Evolutionary conservation across 2,329 filamentous ascomycete genomes (phyloP).

Genomic region (Sporothrix variecibatus): DNA sequence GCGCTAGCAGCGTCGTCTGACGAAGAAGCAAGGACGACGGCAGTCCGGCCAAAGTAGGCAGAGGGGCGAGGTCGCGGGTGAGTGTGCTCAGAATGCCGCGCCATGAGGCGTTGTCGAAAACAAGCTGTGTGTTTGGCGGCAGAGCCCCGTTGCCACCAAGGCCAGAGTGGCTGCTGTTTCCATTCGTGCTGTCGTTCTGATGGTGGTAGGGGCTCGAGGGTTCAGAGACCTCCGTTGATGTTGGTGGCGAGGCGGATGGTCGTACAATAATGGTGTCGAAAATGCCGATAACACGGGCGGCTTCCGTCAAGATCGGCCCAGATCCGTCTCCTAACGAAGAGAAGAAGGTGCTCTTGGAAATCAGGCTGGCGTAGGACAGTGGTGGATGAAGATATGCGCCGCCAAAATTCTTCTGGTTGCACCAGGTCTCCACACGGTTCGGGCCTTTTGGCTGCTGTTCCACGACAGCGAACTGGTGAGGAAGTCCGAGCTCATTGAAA

Average conservation of each 20-base stretch:
- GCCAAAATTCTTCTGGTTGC: conserved; percentile 74
- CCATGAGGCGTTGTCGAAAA: conserved; percentile 83
- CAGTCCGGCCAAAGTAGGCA: conserved; percentile 74
- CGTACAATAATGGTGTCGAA: conserved; percentile 78
- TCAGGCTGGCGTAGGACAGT: conserved; percentile 60
- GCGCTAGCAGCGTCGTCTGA: conserved; percentile 75
- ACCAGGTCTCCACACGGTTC: conserved; percentile 68
- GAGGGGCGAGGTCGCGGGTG: conserved; percentile 81
- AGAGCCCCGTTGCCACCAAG: conserved; percentile 38
- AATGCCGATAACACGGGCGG: conserved; percentile 75
- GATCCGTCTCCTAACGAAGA: conserved; percentile 51
- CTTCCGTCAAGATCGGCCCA: conserved; percentile 67
- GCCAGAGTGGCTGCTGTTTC: neutral
- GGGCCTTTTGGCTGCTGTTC: conserved; percentile 68
- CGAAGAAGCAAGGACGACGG: conserved; percentile 71
- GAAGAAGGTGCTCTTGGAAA: conserved; percentile 56
- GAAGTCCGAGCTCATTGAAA: conserved; percentile 80
- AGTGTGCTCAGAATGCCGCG: conserved; percentile 81
- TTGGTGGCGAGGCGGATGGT: conserved; percentile 47
- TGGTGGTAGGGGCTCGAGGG: conserved; percentile 51
- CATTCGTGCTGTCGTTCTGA: conserved; percentile 32
- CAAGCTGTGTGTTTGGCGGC: conserved; percentile 56
- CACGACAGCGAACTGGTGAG: conserved; percentile 75
- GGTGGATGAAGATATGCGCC: conserved; percentile 80
- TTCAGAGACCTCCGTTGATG: conserved; percentile 50